Conservation (phyloP, 2,329 filamentous ascomycete genomes). For the Paraphaeosphaeria sporulosa region DNA sequence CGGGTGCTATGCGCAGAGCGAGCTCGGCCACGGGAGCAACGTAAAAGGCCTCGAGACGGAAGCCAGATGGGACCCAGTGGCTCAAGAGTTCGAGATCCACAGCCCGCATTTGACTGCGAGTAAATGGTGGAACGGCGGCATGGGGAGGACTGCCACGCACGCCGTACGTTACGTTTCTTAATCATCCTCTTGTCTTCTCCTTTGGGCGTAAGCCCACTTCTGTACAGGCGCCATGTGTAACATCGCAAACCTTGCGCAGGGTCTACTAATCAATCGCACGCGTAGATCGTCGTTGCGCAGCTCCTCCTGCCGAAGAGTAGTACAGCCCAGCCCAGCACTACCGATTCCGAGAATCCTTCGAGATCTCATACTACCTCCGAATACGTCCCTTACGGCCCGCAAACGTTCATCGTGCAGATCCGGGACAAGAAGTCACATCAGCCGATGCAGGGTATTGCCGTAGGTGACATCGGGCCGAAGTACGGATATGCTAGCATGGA, state of each 20-base stretch:
- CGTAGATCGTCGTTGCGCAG: constrained; percentile 60
- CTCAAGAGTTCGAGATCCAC: constrained; percentile 59
- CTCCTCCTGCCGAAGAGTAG: constrained; percentile 51
- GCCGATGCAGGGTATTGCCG: constrained; percentile 57
- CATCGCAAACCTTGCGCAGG: constrained; percentile 18
- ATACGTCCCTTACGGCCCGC: constrained; percentile 54
- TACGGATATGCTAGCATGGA: constrained; percentile 63
- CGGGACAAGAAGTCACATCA: constrained; percentile 58
- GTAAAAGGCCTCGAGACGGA: constrained; percentile 59
- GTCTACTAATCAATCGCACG: constrained; percentile 14
- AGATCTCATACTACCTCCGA: constrained; percentile 19
- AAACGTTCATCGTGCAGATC: constrained; percentile 62
- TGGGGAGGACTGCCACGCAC: constrained; percentile 63
- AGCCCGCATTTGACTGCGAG: constrained; percentile 61
- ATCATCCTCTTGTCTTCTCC: not conserved
- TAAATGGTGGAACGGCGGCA: constrained; percentile 64
- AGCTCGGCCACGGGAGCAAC: constrained; percentile 62
- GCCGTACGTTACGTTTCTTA: constrained; percentile 39
- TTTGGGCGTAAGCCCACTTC: not conserved
- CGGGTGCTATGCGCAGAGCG: constrained; percentile 61
- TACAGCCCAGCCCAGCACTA: constrained; percentile 22
- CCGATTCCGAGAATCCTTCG: constrained; percentile 32
- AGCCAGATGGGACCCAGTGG: constrained; percentile 56
- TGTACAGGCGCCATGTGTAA: constrained; percentile 14
- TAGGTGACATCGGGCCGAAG: constrained; percentile 65